Conservation (phyloP, 2,329 filamentous ascomycete genomes). For the Aspergillus melleus region DNA sequence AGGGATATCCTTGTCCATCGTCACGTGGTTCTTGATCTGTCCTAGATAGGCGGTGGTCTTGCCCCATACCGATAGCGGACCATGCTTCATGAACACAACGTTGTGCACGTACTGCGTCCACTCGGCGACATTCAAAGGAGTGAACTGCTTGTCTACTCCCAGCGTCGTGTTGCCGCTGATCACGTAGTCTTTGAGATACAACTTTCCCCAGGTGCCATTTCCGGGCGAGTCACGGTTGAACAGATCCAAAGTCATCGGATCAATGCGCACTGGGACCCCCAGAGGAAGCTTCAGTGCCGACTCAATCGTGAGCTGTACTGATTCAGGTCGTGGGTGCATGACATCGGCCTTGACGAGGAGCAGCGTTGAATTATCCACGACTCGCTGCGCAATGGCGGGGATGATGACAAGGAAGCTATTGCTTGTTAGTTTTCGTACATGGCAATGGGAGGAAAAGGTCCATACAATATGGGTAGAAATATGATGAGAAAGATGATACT, state of each 20-base stretch:
- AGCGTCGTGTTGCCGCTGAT: constrained; percentile 39
- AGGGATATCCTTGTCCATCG: constrained; percentile 34
- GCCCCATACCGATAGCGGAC: constrained; percentile 28
- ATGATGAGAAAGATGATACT: constrained; percentile 40
- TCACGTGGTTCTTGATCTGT: constrained; percentile 34
- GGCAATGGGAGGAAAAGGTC: background rate
- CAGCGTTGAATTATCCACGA: constrained; percentile 39
- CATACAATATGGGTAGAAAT: constrained; percentile 43
- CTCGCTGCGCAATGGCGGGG: constrained; percentile 42
- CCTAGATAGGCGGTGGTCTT: constrained; percentile 32
- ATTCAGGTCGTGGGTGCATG: constrained; percentile 34
- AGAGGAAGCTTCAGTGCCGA: constrained; percentile 40
- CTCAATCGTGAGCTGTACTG: constrained; percentile 33
- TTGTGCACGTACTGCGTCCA: constrained; percentile 36
- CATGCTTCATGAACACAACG: constrained; percentile 30
- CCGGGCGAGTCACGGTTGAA: constrained; percentile 32
- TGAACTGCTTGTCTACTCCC: constrained; percentile 22
- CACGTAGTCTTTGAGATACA: constrained; percentile 22
- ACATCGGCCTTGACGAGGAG: constrained; percentile 37
- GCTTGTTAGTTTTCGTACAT: constrained; percentile 4
- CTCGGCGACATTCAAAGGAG: constrained; percentile 26
- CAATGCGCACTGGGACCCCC: constrained; percentile 37
- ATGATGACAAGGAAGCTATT: constrained; percentile 41
- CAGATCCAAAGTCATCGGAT: constrained; percentile 33
- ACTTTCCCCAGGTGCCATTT: constrained; percentile 30